Evolutionary conservation across 78 protist species (phyloP).

Genomic region (Dictyostelium firmibasis): DNA sequence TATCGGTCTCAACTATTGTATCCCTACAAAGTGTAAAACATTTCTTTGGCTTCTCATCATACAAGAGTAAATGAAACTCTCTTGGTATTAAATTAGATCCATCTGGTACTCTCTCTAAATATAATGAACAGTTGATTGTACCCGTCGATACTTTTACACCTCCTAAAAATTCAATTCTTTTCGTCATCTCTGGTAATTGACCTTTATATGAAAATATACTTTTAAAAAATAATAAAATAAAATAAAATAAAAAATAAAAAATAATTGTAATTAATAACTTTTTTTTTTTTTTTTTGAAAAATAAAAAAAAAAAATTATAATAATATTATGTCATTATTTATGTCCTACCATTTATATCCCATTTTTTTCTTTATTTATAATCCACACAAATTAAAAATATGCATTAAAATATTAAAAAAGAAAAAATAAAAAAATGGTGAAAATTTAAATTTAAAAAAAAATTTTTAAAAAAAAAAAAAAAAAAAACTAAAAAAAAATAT

Average conservation of each 20-base stretch:
- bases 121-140: constrained; percentile 36
- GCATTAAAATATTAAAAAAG: not conserved
- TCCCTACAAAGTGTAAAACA: constrained; percentile 29
- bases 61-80: constrained; percentile 39
- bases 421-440: no score
- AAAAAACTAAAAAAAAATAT: not conserved
- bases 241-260: not conserved
- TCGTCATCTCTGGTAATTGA: constrained; percentile 24
- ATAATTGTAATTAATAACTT: no score
- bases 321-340: no score
- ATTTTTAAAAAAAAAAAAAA: not conserved
- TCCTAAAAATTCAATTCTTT: constrained; percentile 71
- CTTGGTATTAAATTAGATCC: constrained; percentile 3
- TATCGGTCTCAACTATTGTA: constrained; percentile 37
- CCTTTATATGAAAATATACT: constrained; percentile 54
- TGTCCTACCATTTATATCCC: not conserved
- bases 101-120: constrained; percentile 71
- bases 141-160: constrained; percentile 44
- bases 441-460: no score
- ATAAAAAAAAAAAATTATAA: no score
- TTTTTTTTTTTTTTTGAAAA: no score
- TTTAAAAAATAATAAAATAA: not conserved
- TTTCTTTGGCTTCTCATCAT: constrained; percentile 48
- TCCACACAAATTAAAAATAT: not conserved
- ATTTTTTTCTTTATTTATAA: not conserved